These are phyloP conservation scores for bread wheat (Triticum aestivum) DNA, from an alignment of 176 grass and related monocot genomes.

Conservation along the genomic window IWGSC_CS_RefSeq_v2.1 NC_057796.1:363375457-363375956, in stretches of 20 bases:
- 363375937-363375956: constrained; percentile 51
- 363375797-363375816: constrained; percentile 85
- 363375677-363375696: constrained; percentile 98
- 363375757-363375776: background rate
- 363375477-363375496: constrained; percentile 92
- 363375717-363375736: background rate
- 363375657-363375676: constrained; percentile 84
- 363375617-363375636: constrained; percentile 98
- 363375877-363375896: constrained; percentile 99
- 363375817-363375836: constrained; percentile 83
- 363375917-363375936: constrained; percentile 87
- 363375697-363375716: constrained; percentile 30
- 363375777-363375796: constrained; percentile 91
- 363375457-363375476: constrained; percentile 89
- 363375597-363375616: constrained; percentile 93
- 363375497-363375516: constrained; percentile 87
- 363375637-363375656: constrained; percentile 98
- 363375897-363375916: constrained; percentile 80
- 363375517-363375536: constrained; percentile 81
- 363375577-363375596: constrained; percentile 84
- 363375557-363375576: constrained; percentile 93
- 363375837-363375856: constrained; percentile 53
- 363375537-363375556: constrained; percentile 75
- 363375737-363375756: background rate
- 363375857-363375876: constrained; percentile 77